Evolutionary conservation across 2,329 filamentous ascomycete species (phyloP), one percentile per base, ranked within the genome.

Genomic region (Ilyonectria robusta): DNA sequence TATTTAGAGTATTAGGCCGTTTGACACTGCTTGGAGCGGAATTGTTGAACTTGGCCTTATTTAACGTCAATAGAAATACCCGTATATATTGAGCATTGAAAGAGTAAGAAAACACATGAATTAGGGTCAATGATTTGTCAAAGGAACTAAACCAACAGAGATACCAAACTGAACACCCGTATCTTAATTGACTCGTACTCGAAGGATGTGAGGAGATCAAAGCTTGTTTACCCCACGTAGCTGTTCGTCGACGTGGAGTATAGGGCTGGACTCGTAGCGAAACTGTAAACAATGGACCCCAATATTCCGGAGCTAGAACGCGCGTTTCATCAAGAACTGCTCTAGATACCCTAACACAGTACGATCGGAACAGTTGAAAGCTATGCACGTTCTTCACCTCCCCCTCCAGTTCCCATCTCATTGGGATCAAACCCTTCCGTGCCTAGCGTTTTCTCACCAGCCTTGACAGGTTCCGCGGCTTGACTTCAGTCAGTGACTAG

Each of bases 1-100:
- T 33, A 13, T 72, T 7, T 76, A 65, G 56, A 29, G 62, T 42
- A 42, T 8, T 2, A n/a, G 40, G 5, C 15, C 17, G 6, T n/a
- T n/a, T n/a, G 15, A 6, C 15, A 8, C 40, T 42, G 17, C n/a
- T 8, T 42, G 15, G 40, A 26, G 15, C 4, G 13, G 11, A 17
- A 40, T 17, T 40, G 6, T n/a, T 6, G 15, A 42, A 8, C 40
- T n/a, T n/a, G 40, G 6, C 40, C 40, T 42, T 2, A 19, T 42
- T n/a, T n/a, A 19, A 8, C 15, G 40, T 42, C 40, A n/a, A 42
- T 42, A 17, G n/a, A 6, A 33, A 33, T 33, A 33, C 26, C 26
- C 26, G 26, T 26, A 26, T 6, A 26, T 26, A 26, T 26, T 26
- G 26, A 26, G 26, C 26, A 26, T 26, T 26, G 26, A 6, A 26